Evolutionary conservation across 345 rosid genomes (phyloP).

Genomic region (Salix caprea): DNA sequence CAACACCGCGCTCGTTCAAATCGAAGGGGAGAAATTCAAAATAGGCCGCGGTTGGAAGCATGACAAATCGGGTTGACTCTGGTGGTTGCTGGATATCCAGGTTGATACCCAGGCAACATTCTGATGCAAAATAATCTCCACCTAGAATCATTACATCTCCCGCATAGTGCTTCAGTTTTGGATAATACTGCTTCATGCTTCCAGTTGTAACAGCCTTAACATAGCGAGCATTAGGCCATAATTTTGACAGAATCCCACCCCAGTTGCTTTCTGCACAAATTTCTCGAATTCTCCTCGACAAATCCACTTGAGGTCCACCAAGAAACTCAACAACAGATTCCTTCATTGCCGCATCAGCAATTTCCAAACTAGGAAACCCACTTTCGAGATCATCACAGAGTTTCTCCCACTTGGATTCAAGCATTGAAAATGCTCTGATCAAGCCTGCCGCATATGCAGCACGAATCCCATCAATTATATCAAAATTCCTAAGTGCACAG

Average conservation of each 20-base stretch:
- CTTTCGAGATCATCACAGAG: conserved; percentile 42
- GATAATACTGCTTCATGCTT: conserved; percentile 46
- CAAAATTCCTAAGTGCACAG: conserved; percentile 39
- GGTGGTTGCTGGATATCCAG: conserved; percentile 41
- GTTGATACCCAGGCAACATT: conserved; percentile 42
- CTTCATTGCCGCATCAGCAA: conserved; percentile 30
- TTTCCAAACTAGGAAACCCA: conserved; percentile 30
- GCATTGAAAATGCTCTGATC: conserved; percentile 21
- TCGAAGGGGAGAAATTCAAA: conserved; percentile 49
- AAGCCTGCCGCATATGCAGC: conserved; percentile 42
- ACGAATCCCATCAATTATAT: conserved; percentile 34
- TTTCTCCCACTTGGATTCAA: conserved; percentile 44
- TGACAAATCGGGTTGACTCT: conserved; percentile 28
- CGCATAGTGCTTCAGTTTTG: conserved; percentile 39
- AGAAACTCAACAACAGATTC: conserved; percentile 35
- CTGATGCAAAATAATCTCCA: conserved; percentile 51
- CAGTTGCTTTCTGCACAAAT: conserved; percentile 34
- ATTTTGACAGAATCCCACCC: conserved; percentile 40
- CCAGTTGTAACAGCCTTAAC: conserved; percentile 45
- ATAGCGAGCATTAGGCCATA: conserved; percentile 47
- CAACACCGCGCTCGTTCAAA: conserved; percentile 10
- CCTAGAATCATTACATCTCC: conserved; percentile 39
- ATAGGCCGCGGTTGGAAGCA: conserved; percentile 46
- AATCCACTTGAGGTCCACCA: conserved; percentile 39
- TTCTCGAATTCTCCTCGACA: conserved; percentile 30